phyloP scores from a whole-genome alignment of 1,284 basidiomycete species.

The Trametes sp. region DNA sequence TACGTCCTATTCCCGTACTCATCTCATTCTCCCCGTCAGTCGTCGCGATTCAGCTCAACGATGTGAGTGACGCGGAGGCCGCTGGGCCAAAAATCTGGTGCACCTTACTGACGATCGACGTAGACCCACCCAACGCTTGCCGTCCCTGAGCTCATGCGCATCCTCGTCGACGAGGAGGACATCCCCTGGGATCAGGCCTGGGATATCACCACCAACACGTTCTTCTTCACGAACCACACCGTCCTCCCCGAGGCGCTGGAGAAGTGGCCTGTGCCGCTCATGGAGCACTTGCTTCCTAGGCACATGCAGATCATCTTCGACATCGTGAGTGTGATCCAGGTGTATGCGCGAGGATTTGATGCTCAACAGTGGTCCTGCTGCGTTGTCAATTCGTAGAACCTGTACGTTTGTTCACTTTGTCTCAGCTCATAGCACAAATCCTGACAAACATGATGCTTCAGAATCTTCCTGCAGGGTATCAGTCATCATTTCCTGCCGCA shows the following conservation, averaged over 20 bases:
- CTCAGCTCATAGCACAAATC: background rate
- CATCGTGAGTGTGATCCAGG: constrained; percentile 61
- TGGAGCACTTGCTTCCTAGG: constrained; percentile 84
- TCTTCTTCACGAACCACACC: constrained; percentile 95
- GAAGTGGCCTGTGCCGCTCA: constrained; percentile 89
- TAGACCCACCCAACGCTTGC: constrained; percentile 94
- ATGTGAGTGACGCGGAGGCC: constrained; percentile 52
- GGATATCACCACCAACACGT: constrained; percentile 86
- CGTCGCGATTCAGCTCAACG: constrained; percentile 91
- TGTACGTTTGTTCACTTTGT: constrained; percentile 45
- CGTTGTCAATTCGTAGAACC: constrained; percentile 46
- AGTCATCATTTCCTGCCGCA: background rate
- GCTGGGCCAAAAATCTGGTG: background rate
- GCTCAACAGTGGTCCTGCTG: background rate
- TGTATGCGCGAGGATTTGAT: background rate
- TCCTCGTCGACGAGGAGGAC: constrained; percentile 90
- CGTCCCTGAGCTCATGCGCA: constrained; percentile 93
- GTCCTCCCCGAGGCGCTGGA: constrained; percentile 82
- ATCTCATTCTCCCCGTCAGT: constrained; percentile 47
- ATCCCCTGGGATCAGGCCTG: constrained; percentile 85
- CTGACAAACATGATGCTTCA: constrained; percentile 34
- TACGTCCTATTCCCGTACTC: background rate
- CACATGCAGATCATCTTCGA: constrained; percentile 93
- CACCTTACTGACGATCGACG: constrained; percentile 12
- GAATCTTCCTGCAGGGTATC: constrained; percentile 64